These are phyloP conservation scores for Clitopilus hobsonii DNA, from an alignment of 768 basidiomycete species.

Conservation along the genomic window DNA sequence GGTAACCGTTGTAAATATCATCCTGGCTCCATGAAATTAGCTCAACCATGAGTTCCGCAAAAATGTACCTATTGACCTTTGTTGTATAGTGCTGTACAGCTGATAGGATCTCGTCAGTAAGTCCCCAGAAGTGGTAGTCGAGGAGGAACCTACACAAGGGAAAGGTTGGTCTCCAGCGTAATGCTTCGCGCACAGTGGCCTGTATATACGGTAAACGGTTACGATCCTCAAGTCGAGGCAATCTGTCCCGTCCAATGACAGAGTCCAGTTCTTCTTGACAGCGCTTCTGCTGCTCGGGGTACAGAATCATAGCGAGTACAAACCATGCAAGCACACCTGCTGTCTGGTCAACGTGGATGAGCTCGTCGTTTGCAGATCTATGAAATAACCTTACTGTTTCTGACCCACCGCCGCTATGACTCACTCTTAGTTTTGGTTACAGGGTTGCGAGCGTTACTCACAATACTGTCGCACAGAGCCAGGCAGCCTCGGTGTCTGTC, in stretches of 20 bases:
- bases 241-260: slow-evolving; percentile 19
- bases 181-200: slow-evolving; percentile 14
- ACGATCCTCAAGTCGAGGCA: slow-evolving; percentile 16
- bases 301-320: slow-evolving; percentile 19
- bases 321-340: slow-evolving; percentile 9
- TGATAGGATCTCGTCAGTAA: not conserved
- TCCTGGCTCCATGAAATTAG: not conserved
- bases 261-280: slow-evolving; percentile 23
- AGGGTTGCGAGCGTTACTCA: not conserved
- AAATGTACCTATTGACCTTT: not conserved
- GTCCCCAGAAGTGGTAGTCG: not conserved
- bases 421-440: not conserved
- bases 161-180: slow-evolving; percentile 12
- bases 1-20: slow-evolving; percentile 1
- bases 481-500: not conserved
- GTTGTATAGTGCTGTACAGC: not conserved
- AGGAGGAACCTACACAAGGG: slow-evolving; percentile 4
- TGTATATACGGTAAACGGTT: slow-evolving; percentile 10
- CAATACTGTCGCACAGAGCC: not conserved
- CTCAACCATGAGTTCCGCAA: not conserved
- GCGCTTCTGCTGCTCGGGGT: slow-evolving; percentile 21
- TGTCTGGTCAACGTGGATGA: not conserved
- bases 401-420: not conserved
- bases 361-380: not conserved
- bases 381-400: not conserved